These are phyloP conservation scores for Cyclostephanos tholiformis DNA, from an alignment of 108 stramenopile species.

Conservation along the genomic window DNA sequence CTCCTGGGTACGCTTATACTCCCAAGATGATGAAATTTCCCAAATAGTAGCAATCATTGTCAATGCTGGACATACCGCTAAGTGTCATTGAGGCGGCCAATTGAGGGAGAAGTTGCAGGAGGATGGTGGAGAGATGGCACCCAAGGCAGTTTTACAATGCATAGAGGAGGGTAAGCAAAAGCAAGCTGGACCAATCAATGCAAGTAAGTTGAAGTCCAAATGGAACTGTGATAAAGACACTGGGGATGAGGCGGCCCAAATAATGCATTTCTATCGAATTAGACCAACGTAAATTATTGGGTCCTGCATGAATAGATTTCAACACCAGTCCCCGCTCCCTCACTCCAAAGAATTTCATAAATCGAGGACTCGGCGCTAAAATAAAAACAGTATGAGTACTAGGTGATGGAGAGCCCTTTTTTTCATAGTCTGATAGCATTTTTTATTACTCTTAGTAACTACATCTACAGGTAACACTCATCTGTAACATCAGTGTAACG, in stretches of 20 bases:
- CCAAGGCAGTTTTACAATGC: conserved; percentile 24
- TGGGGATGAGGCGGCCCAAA: conserved; percentile 18
- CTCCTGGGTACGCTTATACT: background rate
- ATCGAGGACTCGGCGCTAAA: too few relatives aligned
- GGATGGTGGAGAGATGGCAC: conserved; percentile 31
- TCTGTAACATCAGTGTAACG: too few relatives aligned
- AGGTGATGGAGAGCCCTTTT: too few relatives aligned
- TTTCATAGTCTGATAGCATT: too few relatives aligned
- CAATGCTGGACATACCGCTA: conserved; percentile 33
- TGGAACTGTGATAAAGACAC: conserved; percentile 22
- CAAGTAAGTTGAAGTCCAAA: conserved; percentile 35
- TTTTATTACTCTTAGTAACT: too few relatives aligned
- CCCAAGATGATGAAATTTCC: background rate
- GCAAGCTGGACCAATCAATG: conserved; percentile 26
- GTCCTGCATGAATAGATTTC: background rate
- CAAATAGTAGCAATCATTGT: conserved; percentile 1
- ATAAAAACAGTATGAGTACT: too few relatives aligned
- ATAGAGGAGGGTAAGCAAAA: conserved; percentile 21
- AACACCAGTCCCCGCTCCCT: too few relatives aligned
- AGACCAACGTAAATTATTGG: background rate
- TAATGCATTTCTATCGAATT: background rate
- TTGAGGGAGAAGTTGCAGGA: conserved; percentile 48
- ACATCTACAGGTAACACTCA: too few relatives aligned
- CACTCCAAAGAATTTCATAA: too few relatives aligned
- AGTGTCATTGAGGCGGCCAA: conserved; percentile 75